Conservation (phyloP, 139 green algal species). For the Desmodesmus armatus region DNA sequence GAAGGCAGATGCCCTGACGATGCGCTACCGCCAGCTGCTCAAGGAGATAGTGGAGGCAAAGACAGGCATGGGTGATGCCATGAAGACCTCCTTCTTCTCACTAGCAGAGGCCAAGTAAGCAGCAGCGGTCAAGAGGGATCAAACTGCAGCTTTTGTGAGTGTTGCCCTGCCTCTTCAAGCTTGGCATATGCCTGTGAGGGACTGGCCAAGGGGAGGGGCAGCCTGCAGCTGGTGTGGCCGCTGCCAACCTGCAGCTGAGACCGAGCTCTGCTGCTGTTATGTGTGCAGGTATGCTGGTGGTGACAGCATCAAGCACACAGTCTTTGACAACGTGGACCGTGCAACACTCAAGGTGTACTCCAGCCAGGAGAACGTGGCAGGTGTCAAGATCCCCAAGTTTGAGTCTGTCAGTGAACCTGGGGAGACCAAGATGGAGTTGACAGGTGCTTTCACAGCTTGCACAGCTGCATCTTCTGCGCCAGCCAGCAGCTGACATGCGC, state of each 20-base stretch:
- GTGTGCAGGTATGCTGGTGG: conserved; percentile 96
- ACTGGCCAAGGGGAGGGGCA: too few species aligned
- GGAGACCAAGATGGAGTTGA: conserved; percentile 90
- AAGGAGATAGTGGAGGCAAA: conserved; percentile 96
- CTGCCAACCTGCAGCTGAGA: too few species aligned
- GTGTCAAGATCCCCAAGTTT: conserved; percentile 97
- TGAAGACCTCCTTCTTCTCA: conserved; percentile 94
- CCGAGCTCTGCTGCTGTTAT: too few species aligned
- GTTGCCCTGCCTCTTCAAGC: too few species aligned
- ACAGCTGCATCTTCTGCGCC: neutral
- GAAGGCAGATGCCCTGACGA: conserved; percentile 98
- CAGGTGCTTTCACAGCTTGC: conserved; percentile 57
- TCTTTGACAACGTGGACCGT: conserved; percentile 91
- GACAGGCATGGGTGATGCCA: conserved; percentile 89
- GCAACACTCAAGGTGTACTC: conserved; percentile 65
- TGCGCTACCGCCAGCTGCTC: conserved; percentile 84
- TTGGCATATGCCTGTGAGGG: too few species aligned
- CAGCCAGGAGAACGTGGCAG: conserved; percentile 95
- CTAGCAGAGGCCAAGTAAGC: conserved; percentile 95
- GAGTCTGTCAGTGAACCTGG: conserved; percentile 61
- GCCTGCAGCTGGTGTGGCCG: too few species aligned
- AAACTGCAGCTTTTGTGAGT: too few species aligned
- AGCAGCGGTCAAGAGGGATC: too few species aligned
- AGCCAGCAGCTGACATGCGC: neutral
- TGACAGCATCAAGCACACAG: conserved; percentile 94